These are phyloP conservation scores for Xylaria digitata DNA, from an alignment of 2,329 filamentous ascomycete species.

Conservation along the genomic window DNA sequence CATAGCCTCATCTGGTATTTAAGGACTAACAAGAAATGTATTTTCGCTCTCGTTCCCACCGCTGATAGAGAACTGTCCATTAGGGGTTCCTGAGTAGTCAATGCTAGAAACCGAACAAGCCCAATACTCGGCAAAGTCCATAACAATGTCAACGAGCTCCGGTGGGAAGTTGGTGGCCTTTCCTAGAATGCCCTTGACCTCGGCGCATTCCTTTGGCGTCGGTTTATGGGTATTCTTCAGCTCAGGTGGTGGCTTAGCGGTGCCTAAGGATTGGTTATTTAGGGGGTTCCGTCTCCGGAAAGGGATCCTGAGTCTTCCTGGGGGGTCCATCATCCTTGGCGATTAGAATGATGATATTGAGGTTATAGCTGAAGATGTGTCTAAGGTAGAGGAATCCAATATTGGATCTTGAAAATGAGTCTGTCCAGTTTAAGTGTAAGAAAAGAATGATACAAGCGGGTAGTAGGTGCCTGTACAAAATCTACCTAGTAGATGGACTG, in stretches of 20 bases:
- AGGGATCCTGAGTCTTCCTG: constrained; percentile 37
- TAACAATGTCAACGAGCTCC: constrained; percentile 66
- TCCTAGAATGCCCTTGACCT: constrained; percentile 61
- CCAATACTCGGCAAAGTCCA: constrained; percentile 74
- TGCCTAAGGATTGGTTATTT: background rate
- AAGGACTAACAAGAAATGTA: constrained; percentile 53
- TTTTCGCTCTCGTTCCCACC: constrained; percentile 49
- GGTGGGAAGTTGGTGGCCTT: constrained; percentile 59
- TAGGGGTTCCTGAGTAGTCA: constrained; percentile 42
- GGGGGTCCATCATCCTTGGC: constrained; percentile 42
- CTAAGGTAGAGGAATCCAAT: background rate
- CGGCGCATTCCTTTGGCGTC: constrained; percentile 57
- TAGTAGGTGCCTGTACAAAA: too few relatives aligned
- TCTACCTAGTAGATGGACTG: background rate
- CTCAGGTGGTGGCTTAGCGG: constrained; percentile 26
- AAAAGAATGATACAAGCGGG: background rate
- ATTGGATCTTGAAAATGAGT: background rate
- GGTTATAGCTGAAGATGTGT: constrained; percentile 17
- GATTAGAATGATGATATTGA: constrained; percentile 15
- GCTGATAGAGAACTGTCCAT: constrained; percentile 31
- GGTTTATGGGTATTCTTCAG: constrained; percentile 36
- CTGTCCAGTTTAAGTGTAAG: background rate
- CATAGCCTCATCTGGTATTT: background rate
- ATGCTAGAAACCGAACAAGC: constrained; percentile 57
- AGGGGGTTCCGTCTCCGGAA: constrained; percentile 31